Evolutionary conservation across 148 eudicot species (phyloP), one percentile per base, ranked within the genome.

Genomic region (Salicornia ramosissima): DNA sequence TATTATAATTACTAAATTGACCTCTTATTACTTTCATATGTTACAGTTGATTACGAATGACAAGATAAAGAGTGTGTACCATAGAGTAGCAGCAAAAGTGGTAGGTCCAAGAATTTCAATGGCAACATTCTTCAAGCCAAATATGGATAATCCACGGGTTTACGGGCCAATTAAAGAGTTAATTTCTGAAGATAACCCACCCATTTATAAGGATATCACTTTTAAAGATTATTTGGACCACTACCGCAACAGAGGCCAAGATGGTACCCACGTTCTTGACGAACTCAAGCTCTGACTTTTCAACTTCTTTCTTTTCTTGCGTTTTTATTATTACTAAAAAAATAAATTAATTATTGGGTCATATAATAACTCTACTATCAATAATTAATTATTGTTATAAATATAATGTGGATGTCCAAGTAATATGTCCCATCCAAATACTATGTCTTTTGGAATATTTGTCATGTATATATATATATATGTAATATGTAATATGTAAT

Each of bases 161-260:
- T 89, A 81, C 58, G 88, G 80, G 51, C 96, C 89, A 1, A 86
- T 89, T 43, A 82, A 82, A 70, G 89, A 86, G 73, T 71, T 89
- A 29, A 15, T 83, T 34, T 81, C 90, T 0, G 79, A 89, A 57
- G 74, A 72, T 13, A 80, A 81, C 63, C 91, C 88, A 6, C 78
- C 85, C n/a, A 64, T 42, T 24, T 86, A 85, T 39, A 65, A 73
- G 19, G 83, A 82, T 13, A 66, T 79, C 0, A 81, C 84, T 1
- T 65, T 81, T 0, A 71, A 65, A 34, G 84, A 83, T 2, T 87
- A 74, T 50, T 43, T 71, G 40, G 22, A 64, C 2, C 78, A 78
- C 49, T 63, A 16, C 64, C 50, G n/a, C 19, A 50, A 31, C 25
- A 82, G 78, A 77, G 88, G 86, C 10, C 81, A 80, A 12, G 80